Evolutionary conservation across 2,329 filamentous ascomycete genomes (phyloP).

Genomic region (Sphaerulina vaccinii): DNA sequence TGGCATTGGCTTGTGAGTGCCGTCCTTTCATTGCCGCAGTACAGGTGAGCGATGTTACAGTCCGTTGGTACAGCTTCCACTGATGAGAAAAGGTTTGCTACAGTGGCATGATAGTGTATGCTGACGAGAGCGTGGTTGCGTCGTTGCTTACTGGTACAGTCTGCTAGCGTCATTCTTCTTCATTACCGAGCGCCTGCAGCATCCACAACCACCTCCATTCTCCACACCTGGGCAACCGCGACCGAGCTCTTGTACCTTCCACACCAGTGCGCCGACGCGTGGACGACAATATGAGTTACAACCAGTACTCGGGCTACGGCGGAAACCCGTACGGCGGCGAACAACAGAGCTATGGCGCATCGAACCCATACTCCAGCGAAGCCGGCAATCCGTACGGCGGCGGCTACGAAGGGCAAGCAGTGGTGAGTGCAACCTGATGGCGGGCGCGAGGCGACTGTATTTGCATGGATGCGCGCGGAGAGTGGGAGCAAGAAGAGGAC

Average conservation of each 20-base stretch:
- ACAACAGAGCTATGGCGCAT: slow-evolving; percentile 50
- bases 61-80: too few relatives aligned
- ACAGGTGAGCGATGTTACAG: too few relatives aligned
- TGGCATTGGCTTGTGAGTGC: too few relatives aligned
- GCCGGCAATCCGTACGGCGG: slow-evolving; percentile 42
- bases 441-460: background rate
- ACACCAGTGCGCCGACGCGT: slow-evolving; percentile 8
- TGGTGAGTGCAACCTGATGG: slow-evolving; percentile 2
- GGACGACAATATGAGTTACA: slow-evolving; percentile 55
- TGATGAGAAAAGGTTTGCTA: too few relatives aligned
- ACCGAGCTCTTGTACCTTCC: background rate
- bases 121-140: too few relatives aligned
- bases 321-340: slow-evolving; percentile 64
- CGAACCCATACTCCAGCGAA: slow-evolving; percentile 37
- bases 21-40: too few relatives aligned
- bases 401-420: slow-evolving; percentile 24
- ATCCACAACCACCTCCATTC: background rate
- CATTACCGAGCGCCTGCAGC: too few relatives aligned
- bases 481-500: background rate
- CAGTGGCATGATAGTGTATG: too few relatives aligned
- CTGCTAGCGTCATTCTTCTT: too few relatives aligned
- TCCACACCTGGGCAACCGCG: slow-evolving; percentile 1
- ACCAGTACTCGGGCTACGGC: slow-evolving; percentile 58
- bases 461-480: background rate
- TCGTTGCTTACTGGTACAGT: too few relatives aligned